Base-by-base conservation (phyloP, 331 rosid species). In the Cucumis variabilis region DNA sequence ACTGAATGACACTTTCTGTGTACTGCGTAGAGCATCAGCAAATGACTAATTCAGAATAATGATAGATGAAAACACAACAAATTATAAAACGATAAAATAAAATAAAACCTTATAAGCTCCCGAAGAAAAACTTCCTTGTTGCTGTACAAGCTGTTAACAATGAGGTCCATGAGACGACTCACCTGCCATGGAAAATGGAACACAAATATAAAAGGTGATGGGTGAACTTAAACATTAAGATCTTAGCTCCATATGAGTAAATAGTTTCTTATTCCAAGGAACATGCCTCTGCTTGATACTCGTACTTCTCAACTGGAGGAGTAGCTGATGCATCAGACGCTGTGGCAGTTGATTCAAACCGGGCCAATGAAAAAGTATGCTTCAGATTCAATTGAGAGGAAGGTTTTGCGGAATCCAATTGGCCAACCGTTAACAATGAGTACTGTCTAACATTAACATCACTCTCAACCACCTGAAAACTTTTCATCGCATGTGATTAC, bases 91-190 rank as follows among this genome's bases (percentile, higher is more conserved):
- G 28, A 71, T 72, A 10, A 86, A 46, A 75, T 37, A 53, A 53
- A 17, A 60, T 6, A 25, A 30, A 89, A 96, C 99, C 99, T 97
- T 73, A 97, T 91, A 92, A 97, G 99, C 90, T 97, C 99, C 89
- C 99, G 90, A 69, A 97, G 96, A 90, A 97, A 97, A 53, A 97
- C 99, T 82, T 97, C 99, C 91, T 97, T 97, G 93, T 97, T 94
- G 89, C 99, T 97, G 88, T 96, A 97, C 90, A 94, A 93, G 92
- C 99, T 97, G 91, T 97, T 94, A 58, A 97, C 99, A 89, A 97
- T 97, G 89, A 97, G 99, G 88, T 97, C 99, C 99, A 97, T 94
- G 88, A 97, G 98, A 60, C 99, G 95, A 90, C 98, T 96, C 85
- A 96, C 99, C 99, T 96, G 98, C 33, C 75, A 88, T 76, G 15